phyloP scores from a whole-genome alignment of 257 asterid species.

The Ligustrum vulgare region DNA sequence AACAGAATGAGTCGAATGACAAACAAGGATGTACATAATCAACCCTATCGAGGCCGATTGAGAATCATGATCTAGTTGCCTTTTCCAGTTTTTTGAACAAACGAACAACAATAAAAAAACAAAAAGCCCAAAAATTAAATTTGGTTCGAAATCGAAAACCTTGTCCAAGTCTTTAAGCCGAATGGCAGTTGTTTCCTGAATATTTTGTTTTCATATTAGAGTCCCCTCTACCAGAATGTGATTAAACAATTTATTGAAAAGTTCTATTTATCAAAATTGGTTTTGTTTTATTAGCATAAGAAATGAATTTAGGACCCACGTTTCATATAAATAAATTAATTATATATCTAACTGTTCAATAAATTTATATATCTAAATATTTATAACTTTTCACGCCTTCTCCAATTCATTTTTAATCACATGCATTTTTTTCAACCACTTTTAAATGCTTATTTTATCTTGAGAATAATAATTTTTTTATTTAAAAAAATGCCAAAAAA shows the following conservation, averaged over 20 bases:
- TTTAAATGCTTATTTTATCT: too few relatives aligned
- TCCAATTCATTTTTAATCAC: too few relatives aligned
- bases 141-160: neutral
- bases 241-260: neutral
- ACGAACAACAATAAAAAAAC: conserved; percentile 7
- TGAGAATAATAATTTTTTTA: too few relatives aligned
- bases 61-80: neutral
- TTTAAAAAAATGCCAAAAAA: too few relatives aligned
- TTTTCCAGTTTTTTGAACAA: conserved; percentile 6
- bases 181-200: neutral
- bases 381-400: neutral
- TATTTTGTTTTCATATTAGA: conserved; percentile 1
- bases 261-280: neutral
- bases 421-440: too few relatives aligned
- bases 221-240: neutral
- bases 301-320: too few relatives aligned
- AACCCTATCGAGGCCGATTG: too few relatives aligned
- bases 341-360: too few relatives aligned
- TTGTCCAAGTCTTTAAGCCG: conserved; percentile 4
- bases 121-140: too few relatives aligned
- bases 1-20: too few relatives aligned
- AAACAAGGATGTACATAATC: too few relatives aligned
- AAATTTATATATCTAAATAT: neutral
- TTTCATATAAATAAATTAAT: too few relatives aligned
- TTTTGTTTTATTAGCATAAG: neutral